Evolutionary conservation across 2,329 filamentous ascomycete species (phyloP).

Genomic region (Rhexocercosporidium sp.): DNA sequence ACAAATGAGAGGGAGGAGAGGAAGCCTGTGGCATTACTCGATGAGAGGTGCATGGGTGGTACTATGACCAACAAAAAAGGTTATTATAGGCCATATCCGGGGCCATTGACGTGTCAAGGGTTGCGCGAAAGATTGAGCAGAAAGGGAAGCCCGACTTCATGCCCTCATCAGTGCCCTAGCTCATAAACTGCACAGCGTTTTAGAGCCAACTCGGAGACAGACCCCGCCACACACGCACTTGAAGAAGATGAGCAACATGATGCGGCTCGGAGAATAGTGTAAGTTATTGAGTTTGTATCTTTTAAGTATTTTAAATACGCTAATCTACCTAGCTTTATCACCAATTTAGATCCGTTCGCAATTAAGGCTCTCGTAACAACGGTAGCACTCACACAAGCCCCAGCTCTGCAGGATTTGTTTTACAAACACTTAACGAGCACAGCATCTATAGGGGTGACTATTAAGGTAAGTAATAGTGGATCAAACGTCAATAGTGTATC

Average conservation of each 20-base stretch:
- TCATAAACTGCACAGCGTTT: conserved; percentile 11
- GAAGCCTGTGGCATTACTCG: conserved; percentile 15
- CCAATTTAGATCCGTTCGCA: conserved; percentile 15
- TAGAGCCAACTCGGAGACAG: neutral
- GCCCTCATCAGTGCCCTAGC: neutral
- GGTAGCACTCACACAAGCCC: conserved; percentile 15
- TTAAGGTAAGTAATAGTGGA: conserved; percentile 9
- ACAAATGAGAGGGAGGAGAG: neutral
- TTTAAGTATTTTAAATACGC: neutral
- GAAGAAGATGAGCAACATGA: conserved; percentile 6
- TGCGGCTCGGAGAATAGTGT: conserved; percentile 19
- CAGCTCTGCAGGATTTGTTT: conserved; percentile 21
- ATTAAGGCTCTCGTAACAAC: conserved; percentile 19
- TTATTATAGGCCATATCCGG: conserved; percentile 1
- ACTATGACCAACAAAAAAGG: neutral
- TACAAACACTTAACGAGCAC: conserved; percentile 19
- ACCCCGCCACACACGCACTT: neutral
- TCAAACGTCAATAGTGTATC: conserved; percentile 1
- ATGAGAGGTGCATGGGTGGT: conserved; percentile 2
- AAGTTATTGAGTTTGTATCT: neutral
- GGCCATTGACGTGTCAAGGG: conserved; percentile 2
- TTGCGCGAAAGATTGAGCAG: neutral
- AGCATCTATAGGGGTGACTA: conserved; percentile 20
- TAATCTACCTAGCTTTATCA: conserved; percentile 9
- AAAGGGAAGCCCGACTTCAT: conserved; percentile 4